These are phyloP conservation scores for Papilionanthe hybrid DNA, from an alignment of 116 monocot species.

Conservation along the genomic window DNA sequence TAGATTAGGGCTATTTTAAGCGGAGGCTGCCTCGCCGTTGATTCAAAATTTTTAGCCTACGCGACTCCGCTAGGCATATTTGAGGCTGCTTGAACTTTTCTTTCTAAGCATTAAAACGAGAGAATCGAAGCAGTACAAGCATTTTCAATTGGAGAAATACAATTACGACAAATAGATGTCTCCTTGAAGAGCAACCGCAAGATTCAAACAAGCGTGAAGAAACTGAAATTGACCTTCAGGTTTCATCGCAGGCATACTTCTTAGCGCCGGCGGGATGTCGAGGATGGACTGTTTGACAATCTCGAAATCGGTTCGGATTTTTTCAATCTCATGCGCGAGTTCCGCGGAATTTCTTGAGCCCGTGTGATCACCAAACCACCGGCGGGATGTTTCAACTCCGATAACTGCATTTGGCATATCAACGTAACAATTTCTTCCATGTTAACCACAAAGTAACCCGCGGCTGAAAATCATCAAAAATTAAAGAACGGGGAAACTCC, in stretches of 20 bases:
- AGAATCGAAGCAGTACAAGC: not conserved
- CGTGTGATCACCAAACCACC: slow-evolving; percentile 17
- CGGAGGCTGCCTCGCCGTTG: not conserved
- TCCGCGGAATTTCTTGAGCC: not conserved
- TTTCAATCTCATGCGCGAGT: slow-evolving; percentile 34
- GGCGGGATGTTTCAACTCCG: slow-evolving; percentile 5
- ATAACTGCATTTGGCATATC: slow-evolving; percentile 14
- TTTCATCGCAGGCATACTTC: slow-evolving; percentile 76
- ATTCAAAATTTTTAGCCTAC: not conserved
- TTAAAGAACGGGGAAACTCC: not conserved
- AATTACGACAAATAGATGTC: not conserved
- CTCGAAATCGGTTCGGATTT: slow-evolving; percentile 62
- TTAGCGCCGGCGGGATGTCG: slow-evolving; percentile 51
- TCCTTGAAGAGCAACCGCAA: not conserved
- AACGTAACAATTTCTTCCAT: not conserved
- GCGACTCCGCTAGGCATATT: not conserved
- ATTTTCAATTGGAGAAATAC: not conserved
- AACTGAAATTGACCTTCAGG: slow-evolving; percentile 53
- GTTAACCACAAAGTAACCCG: not conserved
- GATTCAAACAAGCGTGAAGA: not conserved
- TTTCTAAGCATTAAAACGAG: not conserved
- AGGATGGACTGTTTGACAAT: slow-evolving; percentile 63
- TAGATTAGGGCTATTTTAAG: not conserved
- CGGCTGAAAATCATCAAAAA: not conserved
- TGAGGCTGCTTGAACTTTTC: not conserved